A percentile compares a stretch with the other conserved stretches of the same genome.
These are phyloP conservation scores for Sanghuangporus weigelae DNA, from an alignment of 1,284 basidiomycete species.

Conservation along the genomic window DNA sequence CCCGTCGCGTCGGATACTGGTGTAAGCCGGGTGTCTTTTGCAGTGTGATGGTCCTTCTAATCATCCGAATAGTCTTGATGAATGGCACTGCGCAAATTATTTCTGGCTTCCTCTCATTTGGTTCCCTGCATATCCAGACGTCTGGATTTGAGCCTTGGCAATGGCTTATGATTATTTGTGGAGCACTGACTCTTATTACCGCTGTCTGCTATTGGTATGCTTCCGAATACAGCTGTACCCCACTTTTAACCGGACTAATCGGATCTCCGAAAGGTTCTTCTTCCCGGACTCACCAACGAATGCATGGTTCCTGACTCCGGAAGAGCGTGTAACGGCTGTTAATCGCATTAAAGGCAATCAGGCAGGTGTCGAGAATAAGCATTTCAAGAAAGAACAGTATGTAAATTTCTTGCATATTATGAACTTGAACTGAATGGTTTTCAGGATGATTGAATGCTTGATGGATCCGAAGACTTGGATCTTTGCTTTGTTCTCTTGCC, in stretches of 20 bases:
- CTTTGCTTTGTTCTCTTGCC: slow-evolving; percentile 59
- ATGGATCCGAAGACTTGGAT: slow-evolving; percentile 69
- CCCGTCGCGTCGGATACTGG: slow-evolving; percentile 70
- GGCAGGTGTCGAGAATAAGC: slow-evolving; percentile 69
- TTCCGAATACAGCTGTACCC: neutral
- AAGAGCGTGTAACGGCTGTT: slow-evolving; percentile 58
- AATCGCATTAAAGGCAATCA: slow-evolving; percentile 70
- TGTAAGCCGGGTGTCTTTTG: slow-evolving; percentile 40
- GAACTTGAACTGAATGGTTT: neutral
- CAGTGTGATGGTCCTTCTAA: neutral
- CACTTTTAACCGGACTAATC: neutral
- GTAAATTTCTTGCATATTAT: neutral
- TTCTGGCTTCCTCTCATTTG: slow-evolving; percentile 67
- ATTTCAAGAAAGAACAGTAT: slow-evolving; percentile 52
- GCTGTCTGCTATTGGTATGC: slow-evolving; percentile 52
- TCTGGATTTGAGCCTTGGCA: slow-evolving; percentile 58
- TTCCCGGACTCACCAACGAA: slow-evolving; percentile 68
- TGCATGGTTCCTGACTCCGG: slow-evolving; percentile 63
- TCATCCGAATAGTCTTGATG: slow-evolving; percentile 40
- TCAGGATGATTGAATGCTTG: slow-evolving; percentile 62
- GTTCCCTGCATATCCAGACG: slow-evolving; percentile 55
- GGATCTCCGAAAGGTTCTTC: slow-evolving; percentile 42
- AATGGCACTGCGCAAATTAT: slow-evolving; percentile 55
- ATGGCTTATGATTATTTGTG: slow-evolving; percentile 76
- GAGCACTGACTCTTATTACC: slow-evolving; percentile 50